phyloP scores from a whole-genome alignment of 345 rosid species.

The Eucalyptus rudis region DNA sequence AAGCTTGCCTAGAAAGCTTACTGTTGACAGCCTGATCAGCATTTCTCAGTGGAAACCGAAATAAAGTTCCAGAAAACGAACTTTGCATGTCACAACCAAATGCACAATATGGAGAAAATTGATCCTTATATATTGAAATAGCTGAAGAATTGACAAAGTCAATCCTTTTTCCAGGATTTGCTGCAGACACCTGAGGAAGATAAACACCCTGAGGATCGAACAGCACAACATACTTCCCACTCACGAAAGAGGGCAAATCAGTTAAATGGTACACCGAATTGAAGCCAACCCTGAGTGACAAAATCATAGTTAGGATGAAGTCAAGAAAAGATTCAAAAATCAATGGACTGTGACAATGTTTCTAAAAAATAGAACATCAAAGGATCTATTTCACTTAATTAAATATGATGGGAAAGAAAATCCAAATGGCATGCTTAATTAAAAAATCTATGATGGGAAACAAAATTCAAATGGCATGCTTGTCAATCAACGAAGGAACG shows the following conservation, averaged over 20 bases:
- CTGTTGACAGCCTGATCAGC: constrained; percentile 61
- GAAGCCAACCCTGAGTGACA: constrained; percentile 65
- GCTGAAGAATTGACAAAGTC: constrained; percentile 74
- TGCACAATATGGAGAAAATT: constrained; percentile 75
- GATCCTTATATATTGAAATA: constrained; percentile 50
- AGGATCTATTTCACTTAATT: background rate
- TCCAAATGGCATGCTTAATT: background rate
- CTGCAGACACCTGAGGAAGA: constrained; percentile 73
- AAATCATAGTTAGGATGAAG: background rate
- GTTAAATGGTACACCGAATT: constrained; percentile 93
- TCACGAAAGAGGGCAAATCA: constrained; percentile 90
- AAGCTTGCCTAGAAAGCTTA: constrained; percentile 86
- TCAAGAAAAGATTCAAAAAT: background rate
- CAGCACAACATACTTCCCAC: constrained; percentile 70
- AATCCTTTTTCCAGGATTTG: constrained; percentile 93
- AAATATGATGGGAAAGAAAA: background rate
- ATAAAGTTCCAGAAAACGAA: constrained; percentile 67
- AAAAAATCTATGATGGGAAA: background rate
- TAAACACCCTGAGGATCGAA: constrained; percentile 89
- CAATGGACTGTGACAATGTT: background rate
- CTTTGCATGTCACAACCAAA: constrained; percentile 84
- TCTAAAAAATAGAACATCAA: background rate
- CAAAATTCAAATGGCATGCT: background rate
- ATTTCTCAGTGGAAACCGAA: constrained; percentile 88
- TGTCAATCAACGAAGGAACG: background rate